Evolutionary conservation across 257 asterid species (phyloP), one percentile per base, ranked within the genome.

Genomic region (Henckelia pumila): DNA sequence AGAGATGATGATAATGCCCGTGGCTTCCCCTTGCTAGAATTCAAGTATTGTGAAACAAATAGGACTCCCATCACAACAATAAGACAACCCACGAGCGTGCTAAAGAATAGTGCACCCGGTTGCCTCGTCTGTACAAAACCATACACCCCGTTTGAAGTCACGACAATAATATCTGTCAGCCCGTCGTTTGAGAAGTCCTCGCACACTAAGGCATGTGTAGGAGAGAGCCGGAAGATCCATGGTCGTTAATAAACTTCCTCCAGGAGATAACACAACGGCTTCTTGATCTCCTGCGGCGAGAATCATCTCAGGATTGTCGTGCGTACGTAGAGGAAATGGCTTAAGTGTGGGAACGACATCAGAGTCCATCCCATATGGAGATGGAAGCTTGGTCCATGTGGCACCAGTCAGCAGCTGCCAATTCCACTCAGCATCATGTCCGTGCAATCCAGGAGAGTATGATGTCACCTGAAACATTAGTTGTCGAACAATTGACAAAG

Each of bases 251-350:
- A 80, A 1, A 73, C 95, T 84, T 70, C 97, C 99, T 33, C 97
- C 93, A 3, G 97, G 96, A 55, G 97, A 91, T 63, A 94, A 50
- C 21, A 94, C 81, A 14, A 76, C 80, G 1, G 96, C 97, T 79
- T 91, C 99, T 81, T 88, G 91, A 77, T 91, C 97, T 62, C 99
- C 99, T n/a, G 89, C 96, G 1, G 83, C 99, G 8, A 94, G 96
- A 81, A 94, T 87, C 79, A 94, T 22, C 67, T 81, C 86, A 66
- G 81, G 89, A 80, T 68, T 79, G 65, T 94, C 97, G 21, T 88
- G 96, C 17, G 76, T 78, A 55, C 92, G 95, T 26, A 94, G 75
- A 13, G 87, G 81, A 73, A 94, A 88, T 11, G 91, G 77, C 80
- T 83, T 88, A 61, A 94, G 82, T 4, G 97, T 94, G 75, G 99